These are phyloP conservation scores for Yarrowia divulgata DNA, from an alignment of 805 yeast genomes.

Conservation along the genomic window DNA sequence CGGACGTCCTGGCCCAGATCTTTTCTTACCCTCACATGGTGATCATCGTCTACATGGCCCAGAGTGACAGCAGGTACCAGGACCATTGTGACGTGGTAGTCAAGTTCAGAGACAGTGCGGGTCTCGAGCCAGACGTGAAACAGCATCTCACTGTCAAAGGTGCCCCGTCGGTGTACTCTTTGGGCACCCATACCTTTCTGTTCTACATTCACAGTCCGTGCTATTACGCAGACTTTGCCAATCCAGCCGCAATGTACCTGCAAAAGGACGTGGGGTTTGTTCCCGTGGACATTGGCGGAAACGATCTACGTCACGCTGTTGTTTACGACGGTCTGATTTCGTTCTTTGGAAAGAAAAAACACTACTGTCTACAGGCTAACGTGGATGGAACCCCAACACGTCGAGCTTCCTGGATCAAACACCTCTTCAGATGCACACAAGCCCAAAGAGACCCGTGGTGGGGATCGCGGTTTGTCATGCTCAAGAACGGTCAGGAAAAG, in stretches of 20 bases:
- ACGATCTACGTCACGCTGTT: neutral
- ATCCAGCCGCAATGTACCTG: neutral
- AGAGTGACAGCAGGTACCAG: neutral
- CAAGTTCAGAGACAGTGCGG: neutral
- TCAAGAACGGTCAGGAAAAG: neutral
- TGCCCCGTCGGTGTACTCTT: neutral
- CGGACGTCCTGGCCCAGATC: neutral
- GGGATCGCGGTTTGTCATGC: neutral
- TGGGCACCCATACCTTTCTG: conserved; percentile 2
- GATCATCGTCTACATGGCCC: neutral
- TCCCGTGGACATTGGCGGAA: neutral
- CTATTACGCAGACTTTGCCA: neutral
- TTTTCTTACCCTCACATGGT: conserved; percentile 7
- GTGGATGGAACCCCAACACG: neutral
- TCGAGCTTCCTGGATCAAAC: neutral
- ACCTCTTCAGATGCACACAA: neutral
- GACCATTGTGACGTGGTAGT: conserved; percentile 2
- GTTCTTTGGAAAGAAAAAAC: neutral
- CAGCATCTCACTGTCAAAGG: neutral
- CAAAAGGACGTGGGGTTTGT: neutral
- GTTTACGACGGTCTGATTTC: neutral
- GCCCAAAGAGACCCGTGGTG: neutral
- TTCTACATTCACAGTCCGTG: neutral
- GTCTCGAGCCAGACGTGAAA: neutral
- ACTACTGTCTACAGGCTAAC: neutral